Base-by-base conservation (phyloP, 2,329 filamentous ascomycete species). In the Colletotrichum lindemuthianum region DNA sequence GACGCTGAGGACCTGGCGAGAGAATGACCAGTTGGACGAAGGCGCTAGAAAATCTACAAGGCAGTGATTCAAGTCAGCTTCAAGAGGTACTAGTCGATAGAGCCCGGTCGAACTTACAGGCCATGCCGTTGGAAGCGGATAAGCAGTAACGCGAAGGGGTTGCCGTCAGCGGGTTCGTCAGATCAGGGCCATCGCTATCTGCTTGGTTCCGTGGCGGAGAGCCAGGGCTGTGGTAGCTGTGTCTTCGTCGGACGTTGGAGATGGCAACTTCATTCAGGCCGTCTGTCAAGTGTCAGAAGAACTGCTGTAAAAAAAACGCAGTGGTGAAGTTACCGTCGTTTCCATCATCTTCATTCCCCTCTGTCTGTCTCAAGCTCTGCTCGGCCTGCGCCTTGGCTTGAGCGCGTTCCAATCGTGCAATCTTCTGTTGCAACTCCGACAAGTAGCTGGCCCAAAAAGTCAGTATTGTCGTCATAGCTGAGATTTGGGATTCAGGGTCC, bases 11-110 rank as follows among this genome's bases (percentile, higher is more conserved):
- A 85, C 78, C 13, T 81, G 78, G 12, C 83, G 75, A 36, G 79
- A 79, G 58, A 86, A 86, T 0, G 83, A 83, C 84, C 84, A 87
- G 50, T 84, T 86, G 2, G 84, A 86, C 0, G 83, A 85, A 1
- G 82, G 82, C 1, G 83, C 84, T 4, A 86, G 76, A 59, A 85
- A 86, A 50, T 78, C 82, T 85, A 13, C 1, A 15, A 15, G 4
- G 12, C 15, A 51, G n/a, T 8, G 40, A 4, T 2, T 1, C 4
- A 40, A 5, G 6, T 37, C 4, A 8, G 8, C 24, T 4, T 4
- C 32, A 12, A 6, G 6, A 16, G 15, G 1, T 36, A 34, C 2
- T 6, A 8, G 11, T 15, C 41, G 13, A 40, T 40, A 15, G 2
- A 45, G 3, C n/a, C n/a, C 16, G 43, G 6, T 5, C 24, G 24